Base-by-base conservation (phyloP, 2,329 filamentous ascomycete species). In the Aspergillus fumigatus region DNA sequence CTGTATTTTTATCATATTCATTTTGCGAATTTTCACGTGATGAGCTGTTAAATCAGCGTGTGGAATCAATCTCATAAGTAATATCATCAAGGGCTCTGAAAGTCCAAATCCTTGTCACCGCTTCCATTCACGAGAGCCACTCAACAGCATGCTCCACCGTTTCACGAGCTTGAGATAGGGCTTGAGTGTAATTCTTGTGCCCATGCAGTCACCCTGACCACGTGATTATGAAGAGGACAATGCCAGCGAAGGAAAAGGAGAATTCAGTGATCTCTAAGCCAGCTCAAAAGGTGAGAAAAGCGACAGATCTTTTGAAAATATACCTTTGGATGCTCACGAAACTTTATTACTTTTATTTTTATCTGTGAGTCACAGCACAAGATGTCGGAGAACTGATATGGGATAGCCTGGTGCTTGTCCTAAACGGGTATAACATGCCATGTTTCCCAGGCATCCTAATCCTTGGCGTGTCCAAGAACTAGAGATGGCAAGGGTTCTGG, bases 341-440 rank as follows among this genome's bases (percentile, higher is more conserved):
- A 17, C 5, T 17, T 35, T 7, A 3, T 7, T 38, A 14, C 5
- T 38, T 38, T 14, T 38, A 38, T 38, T 35, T 35, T 35, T 14
- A 17, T 38, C 32, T 17, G 1, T 38, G 32, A 38, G 14, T 38
- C 32, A 38, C 32, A 17, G 32, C 32, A 38, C 32, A 7, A 14
- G 32, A 17, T 38, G 32, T 38, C 32, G 32, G 32, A 14, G 32
- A 38, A 14, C 32, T 38, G 32, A 38, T 17, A 38, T 17, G 32
- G 32, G 32, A 47, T 26, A 59, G 58, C 64, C 61, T 65, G 62
- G 65, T 17, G 21, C 43, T 25, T 47, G 11, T 25, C 49, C 49
- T 29, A 23, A 40, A 35, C 6, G 14, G 35, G 29, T 21, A 51
- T 25, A 40, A 35, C 29, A 38, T 38, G 27, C 29, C 29, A 35